Conservation (phyloP, 2,329 filamentous ascomycete species). For the Ophiostoma novo-ulmi region DNA sequence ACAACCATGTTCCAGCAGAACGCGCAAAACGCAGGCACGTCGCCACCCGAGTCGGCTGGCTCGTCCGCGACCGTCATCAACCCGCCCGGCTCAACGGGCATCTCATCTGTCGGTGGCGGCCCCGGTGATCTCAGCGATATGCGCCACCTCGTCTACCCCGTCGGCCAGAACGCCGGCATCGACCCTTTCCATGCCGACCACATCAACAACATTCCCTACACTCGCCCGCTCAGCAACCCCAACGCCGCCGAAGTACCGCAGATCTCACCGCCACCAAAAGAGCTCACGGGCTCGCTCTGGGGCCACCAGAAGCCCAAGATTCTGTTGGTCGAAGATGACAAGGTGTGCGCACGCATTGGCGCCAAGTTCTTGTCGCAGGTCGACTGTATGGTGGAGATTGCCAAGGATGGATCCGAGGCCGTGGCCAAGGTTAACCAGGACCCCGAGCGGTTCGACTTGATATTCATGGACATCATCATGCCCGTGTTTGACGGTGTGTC, state of each 20-base stretch:
- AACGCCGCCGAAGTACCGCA: slow-evolving; percentile 41
- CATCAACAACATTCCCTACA: slow-evolving; percentile 88
- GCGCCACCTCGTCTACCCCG: slow-evolving; percentile 75
- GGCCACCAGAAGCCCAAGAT: slow-evolving; percentile 67
- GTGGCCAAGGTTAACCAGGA: slow-evolving; percentile 70
- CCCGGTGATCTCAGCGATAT: slow-evolving; percentile 54
- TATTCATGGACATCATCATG: slow-evolving; percentile 96
- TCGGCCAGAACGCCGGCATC: slow-evolving; percentile 84
- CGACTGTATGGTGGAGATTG: slow-evolving; percentile 62
- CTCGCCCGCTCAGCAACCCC: slow-evolving; percentile 61
- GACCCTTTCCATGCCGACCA: slow-evolving; percentile 93
- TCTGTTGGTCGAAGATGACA: slow-evolving; percentile 80
- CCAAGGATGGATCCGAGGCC: slow-evolving; percentile 82
- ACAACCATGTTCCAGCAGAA: slow-evolving; percentile 46
- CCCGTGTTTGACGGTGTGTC: slow-evolving; percentile 92
- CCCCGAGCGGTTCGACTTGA: slow-evolving; percentile 55
- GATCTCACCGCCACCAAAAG: slow-evolving; percentile 36
- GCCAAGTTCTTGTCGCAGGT: slow-evolving; percentile 62
- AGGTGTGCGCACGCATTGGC: slow-evolving; percentile 62
- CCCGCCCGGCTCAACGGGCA: slow-evolving; percentile 50
- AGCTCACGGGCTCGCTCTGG: slow-evolving; percentile 47
- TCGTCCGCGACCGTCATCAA: slow-evolving; percentile 36
- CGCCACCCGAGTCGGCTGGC: slow-evolving; percentile 49
- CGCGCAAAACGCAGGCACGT: slow-evolving; percentile 33
- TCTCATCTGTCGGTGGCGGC: slow-evolving; percentile 32